Percentiles rank a stretch among this genome's conserved stretches.
phyloP scores from a whole-genome alignment of 2,329 filamentous ascomycete genomes.

The Arthrobotrys sphaeroides region DNA sequence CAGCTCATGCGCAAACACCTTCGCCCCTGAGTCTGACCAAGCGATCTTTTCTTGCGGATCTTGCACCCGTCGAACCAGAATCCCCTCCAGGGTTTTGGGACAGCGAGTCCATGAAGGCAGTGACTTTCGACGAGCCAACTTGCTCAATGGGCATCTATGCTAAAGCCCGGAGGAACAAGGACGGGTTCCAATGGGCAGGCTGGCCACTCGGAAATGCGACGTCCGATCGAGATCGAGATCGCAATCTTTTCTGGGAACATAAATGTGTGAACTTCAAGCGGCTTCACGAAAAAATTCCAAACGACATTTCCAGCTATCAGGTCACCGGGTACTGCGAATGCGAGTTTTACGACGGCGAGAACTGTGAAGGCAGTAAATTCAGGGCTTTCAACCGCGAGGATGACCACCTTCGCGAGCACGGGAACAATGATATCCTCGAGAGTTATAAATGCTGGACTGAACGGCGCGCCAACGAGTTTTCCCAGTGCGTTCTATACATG shows the following conservation, averaged over 20 bases:
- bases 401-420: background rate
- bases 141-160: background rate
- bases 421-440: background rate
- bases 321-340: constrained; percentile 18
- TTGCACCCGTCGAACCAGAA: background rate
- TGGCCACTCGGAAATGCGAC: background rate
- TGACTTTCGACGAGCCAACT: background rate
- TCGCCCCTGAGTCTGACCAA: too few relatives aligned
- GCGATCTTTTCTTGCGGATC: too few relatives aligned
- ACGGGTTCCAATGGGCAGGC: background rate
- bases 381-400: constrained; percentile 1
- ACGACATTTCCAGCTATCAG: constrained; percentile 6
- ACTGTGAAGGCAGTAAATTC: background rate
- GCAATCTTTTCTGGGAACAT: background rate
- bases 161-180: background rate
- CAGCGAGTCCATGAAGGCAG: too few relatives aligned
- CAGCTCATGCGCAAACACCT: too few relatives aligned
- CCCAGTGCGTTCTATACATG: background rate
- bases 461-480: background rate
- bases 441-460: background rate
- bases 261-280: constrained; percentile 6
- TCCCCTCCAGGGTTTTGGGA: background rate
- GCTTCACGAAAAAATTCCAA: background rate
- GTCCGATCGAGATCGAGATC: background rate
- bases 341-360: constrained; percentile 1